A percentile compares a stretch with the other conserved stretches of the same genome.
Conservation (phyloP, 2,329 filamentous ascomycete genomes). For the Aspergillus cejpii region DNA sequence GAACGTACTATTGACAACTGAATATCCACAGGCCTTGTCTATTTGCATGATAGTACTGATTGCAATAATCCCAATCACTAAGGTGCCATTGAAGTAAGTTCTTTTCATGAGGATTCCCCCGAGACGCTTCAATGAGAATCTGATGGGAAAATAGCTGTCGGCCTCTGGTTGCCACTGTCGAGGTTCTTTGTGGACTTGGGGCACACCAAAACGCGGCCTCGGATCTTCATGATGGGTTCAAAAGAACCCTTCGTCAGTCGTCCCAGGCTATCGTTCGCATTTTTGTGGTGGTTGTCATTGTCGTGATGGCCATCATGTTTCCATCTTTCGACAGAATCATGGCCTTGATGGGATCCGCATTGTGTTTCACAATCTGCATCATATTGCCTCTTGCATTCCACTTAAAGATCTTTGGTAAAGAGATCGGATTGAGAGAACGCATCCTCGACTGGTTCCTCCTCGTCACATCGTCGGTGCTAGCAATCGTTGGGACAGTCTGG, state of each 20-base stretch:
- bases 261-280: conserved; percentile 59
- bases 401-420: conserved; percentile 74
- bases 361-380: conserved; percentile 92
- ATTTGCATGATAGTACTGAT: conserved; percentile 78
- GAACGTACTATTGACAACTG: conserved; percentile 69
- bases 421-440: conserved; percentile 60
- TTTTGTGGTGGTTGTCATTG: conserved; percentile 61
- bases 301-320: conserved; percentile 65
- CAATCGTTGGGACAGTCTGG: conserved; percentile 73
- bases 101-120: background rate
- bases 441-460: conserved; percentile 63
- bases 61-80: conserved; percentile 88
- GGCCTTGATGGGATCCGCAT: conserved; percentile 78
- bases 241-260: conserved; percentile 49
- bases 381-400: conserved; percentile 86
- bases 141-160: conserved; percentile 52
- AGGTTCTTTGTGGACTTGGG: conserved; percentile 72
- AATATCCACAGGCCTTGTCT: conserved; percentile 68
- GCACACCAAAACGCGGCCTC: conserved; percentile 35
- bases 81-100: conserved; percentile 72
- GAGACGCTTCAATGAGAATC: conserved; percentile 1
- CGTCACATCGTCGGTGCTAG: conserved; percentile 61
- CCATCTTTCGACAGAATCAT: conserved; percentile 86
- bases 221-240: conserved; percentile 22
- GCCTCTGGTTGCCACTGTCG: conserved; percentile 77